A percentile compares a stretch with the other conserved stretches of the same genome.
Evolutionary conservation across 2,329 filamentous ascomycete genomes (phyloP).

Genomic region (Talaromyces sp.): DNA sequence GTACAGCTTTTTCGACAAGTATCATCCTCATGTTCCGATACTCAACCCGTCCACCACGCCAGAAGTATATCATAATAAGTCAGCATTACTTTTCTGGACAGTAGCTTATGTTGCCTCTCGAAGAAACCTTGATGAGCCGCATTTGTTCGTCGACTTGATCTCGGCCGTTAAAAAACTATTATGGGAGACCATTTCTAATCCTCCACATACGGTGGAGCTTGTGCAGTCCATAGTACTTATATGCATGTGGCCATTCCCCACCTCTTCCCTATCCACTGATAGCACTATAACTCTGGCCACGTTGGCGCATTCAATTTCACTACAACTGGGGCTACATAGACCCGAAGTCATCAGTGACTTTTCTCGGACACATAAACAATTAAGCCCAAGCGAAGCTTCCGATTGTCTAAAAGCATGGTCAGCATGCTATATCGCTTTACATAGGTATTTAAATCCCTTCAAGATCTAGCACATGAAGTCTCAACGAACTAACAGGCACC

Average conservation of each 20-base stretch:
- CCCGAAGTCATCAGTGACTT: conserved; percentile 22
- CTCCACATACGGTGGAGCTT: conserved; percentile 21
- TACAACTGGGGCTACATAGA: conserved; percentile 24
- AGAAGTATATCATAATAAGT: conserved; percentile 16
- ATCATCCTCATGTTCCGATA: conserved; percentile 10
- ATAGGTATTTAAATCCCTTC: conserved; percentile 11
- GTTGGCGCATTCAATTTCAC: conserved; percentile 21
- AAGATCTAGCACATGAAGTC: neutral
- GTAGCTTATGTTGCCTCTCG: conserved; percentile 20
- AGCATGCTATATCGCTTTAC: conserved; percentile 21
- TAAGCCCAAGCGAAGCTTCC: conserved; percentile 17
- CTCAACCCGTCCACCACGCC: conserved; percentile 3
- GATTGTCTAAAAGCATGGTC: conserved; percentile 23
- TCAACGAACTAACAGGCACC: neutral
- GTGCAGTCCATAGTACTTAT: conserved; percentile 24
- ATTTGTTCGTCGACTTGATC: conserved; percentile 12
- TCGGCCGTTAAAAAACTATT: conserved; percentile 18
- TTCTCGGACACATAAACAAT: conserved; percentile 17
- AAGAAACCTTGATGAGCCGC: conserved; percentile 15
- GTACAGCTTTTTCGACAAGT: conserved; percentile 12
- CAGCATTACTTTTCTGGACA: conserved; percentile 20
- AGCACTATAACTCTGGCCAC: conserved; percentile 20
- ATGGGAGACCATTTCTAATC: conserved; percentile 21
- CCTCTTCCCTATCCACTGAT: conserved; percentile 21
- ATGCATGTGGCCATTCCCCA: conserved; percentile 26